Conservation (phyloP, 768 basidiomycete genomes). For the Podaxis mareebaensis region DNA sequence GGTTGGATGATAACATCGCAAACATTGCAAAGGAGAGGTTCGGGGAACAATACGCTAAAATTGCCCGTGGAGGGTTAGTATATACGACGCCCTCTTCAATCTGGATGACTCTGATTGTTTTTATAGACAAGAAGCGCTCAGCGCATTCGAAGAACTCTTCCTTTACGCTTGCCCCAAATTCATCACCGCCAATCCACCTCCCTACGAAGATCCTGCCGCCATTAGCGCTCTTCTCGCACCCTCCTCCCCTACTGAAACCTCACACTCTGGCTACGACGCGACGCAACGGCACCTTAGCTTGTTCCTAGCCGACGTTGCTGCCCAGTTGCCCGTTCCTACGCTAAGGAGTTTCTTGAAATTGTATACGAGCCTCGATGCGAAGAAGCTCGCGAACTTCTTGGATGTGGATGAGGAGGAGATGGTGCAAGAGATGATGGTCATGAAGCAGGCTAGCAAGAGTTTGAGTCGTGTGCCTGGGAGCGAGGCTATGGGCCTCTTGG, state of each 20-base stretch:
- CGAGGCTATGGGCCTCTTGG: conserved; percentile 61
- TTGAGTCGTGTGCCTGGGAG: conserved; percentile 63
- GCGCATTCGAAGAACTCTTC: conserved; percentile 91
- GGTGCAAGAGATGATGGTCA: conserved; percentile 94
- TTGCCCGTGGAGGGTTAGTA: conserved; percentile 72
- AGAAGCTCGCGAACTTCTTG: conserved; percentile 89
- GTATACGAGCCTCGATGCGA: conserved; percentile 90
- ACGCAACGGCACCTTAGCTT: conserved; percentile 82
- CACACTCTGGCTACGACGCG: conserved; percentile 56
- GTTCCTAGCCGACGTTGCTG: conserved; percentile 80
- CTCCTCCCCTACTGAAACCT: conserved; percentile 35
- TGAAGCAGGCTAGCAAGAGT: conserved; percentile 87
- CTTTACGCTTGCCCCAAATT: conserved; percentile 95
- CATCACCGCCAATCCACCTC: conserved; percentile 92
- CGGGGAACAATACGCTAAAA: conserved; percentile 86
- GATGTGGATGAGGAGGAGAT: conserved; percentile 93
- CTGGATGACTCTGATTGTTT: background rate
- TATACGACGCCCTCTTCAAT: background rate
- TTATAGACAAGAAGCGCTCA: conserved; percentile 65
- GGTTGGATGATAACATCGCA: conserved; percentile 93
- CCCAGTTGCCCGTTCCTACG: conserved; percentile 78
- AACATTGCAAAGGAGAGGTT: conserved; percentile 91
- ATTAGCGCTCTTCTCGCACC: conserved; percentile 52
- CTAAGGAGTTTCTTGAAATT: conserved; percentile 91
- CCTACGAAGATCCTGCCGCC: conserved; percentile 77